A percentile compares a stretch with the other conserved stretches of the same genome.
Evolutionary conservation across 192 early-diverging fungal genomes (phyloP).

Genomic region (Backusella psychrophila): DNA sequence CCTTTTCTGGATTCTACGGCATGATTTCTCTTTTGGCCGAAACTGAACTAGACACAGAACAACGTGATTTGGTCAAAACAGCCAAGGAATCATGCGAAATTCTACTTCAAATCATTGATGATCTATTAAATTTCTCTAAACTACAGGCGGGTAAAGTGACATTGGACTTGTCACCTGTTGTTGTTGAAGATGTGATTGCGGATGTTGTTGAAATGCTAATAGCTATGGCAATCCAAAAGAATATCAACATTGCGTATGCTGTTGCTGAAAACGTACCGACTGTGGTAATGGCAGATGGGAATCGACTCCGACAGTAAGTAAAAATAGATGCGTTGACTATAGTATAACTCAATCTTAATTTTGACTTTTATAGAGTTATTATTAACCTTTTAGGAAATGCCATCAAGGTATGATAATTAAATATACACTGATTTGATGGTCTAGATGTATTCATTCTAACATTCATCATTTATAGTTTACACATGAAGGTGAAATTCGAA

Average conservation of each 20-base stretch:
- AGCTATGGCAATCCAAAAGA: conserved; percentile 61
- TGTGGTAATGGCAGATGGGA: conserved; percentile 62
- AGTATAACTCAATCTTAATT: too few relatives aligned
- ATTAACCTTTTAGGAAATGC: conserved; percentile 76
- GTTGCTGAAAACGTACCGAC: conserved; percentile 58
- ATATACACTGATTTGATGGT: neutral
- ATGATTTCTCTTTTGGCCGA: conserved; percentile 47
- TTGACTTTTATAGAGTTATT: conserved; percentile 38
- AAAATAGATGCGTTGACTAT: neutral
- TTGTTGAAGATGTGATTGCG: conserved; percentile 43
- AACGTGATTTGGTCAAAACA: conserved; percentile 49
- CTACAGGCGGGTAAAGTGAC: conserved; percentile 49
- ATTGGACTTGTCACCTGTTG: conserved; percentile 39
- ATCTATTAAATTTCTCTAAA: conserved; percentile 48
- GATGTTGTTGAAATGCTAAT: conserved; percentile 60
- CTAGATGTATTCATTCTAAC: neutral
- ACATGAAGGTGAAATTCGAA: conserved; percentile 51
- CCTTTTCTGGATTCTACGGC: conserved; percentile 50
- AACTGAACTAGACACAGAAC: conserved; percentile 43
- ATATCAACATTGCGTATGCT: conserved; percentile 51
- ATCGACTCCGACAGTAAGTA: conserved; percentile 58
- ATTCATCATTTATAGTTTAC: conserved; percentile 41
- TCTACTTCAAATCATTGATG: conserved; percentile 49
- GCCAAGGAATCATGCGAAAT: conserved; percentile 51
- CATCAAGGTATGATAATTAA: conserved; percentile 45